These are phyloP conservation scores for Boletus rufocinnamomeus DNA, from an alignment of 768 basidiomycete genomes.

Conservation along the genomic window DNA sequence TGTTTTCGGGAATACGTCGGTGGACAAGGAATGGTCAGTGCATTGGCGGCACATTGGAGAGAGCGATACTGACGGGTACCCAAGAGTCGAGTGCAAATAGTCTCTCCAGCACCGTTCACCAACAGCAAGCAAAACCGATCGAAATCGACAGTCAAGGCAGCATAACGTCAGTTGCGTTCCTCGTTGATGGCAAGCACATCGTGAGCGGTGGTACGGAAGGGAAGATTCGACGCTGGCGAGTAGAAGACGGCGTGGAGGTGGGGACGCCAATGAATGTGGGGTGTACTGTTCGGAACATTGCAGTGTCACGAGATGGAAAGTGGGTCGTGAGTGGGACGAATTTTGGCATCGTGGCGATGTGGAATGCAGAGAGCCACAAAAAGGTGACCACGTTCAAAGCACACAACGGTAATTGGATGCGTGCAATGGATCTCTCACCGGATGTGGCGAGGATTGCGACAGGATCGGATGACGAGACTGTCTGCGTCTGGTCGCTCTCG, in stretches of 20 bases:
- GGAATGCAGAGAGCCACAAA: not conserved
- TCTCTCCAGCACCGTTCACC: too few species aligned
- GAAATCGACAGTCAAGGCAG: not conserved
- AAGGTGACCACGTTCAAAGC: not conserved
- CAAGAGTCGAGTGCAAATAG: too few species aligned
- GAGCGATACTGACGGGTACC: too few species aligned
- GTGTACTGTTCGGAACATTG: not conserved
- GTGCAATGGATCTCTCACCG: too few species aligned
- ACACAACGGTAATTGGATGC: too few species aligned
- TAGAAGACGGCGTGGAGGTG: slow-evolving; percentile 2
- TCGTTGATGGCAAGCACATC: not conserved
- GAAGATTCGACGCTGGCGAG: slow-evolving; percentile 4
- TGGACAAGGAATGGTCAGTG: not conserved
- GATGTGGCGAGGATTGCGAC: too few species aligned
- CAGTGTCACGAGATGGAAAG: slow-evolving; percentile 3
- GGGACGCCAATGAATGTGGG: not conserved
- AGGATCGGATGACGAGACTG: too few species aligned
- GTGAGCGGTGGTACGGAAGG: not conserved
- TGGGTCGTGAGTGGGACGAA: slow-evolving; percentile 2
- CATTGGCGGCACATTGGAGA: too few species aligned
- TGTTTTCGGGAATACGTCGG: not conserved
- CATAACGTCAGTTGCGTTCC: not conserved
- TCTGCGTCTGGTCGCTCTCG: too few species aligned
- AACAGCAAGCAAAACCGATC: too few species aligned
- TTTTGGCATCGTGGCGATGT: not conserved